Evolutionary conservation across 495 filamentous ascomycete genomes (phyloP).

Genomic region (Geoglossum glabrum): DNA sequence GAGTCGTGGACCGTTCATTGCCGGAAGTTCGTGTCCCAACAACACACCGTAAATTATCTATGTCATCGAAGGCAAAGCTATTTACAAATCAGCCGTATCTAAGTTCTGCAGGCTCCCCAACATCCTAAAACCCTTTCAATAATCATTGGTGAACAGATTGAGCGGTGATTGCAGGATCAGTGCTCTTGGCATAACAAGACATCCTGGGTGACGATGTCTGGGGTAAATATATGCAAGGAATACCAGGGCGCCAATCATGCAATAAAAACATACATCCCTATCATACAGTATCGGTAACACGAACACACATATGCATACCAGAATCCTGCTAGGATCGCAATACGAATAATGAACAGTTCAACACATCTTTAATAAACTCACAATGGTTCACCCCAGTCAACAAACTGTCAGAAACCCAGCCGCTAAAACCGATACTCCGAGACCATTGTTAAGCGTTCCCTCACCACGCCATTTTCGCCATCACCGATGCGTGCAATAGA

Average conservation of each 20-base stretch:
- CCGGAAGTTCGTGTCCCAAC: neutral
- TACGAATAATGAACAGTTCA: neutral
- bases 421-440: neutral
- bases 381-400: neutral
- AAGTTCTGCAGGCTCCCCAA: neutral
- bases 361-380: neutral
- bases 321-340: neutral
- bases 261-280: conserved; percentile 1
- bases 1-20: neutral
- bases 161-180: neutral
- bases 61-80: neutral
- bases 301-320: neutral
- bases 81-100: neutral
- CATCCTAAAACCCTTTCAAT: neutral
- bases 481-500: neutral
- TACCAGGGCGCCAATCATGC: neutral
- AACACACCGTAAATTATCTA: neutral
- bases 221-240: neutral
- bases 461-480: neutral
- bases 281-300: neutral
- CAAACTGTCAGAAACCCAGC: neutral
- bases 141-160: neutral
- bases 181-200: neutral
- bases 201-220: neutral
- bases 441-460: neutral